Percentiles rank a stretch among this genome's conserved stretches.
phyloP scores from a whole-genome alignment of 2,329 filamentous ascomycete genomes.

The Canariomyces notabilis region DNA sequence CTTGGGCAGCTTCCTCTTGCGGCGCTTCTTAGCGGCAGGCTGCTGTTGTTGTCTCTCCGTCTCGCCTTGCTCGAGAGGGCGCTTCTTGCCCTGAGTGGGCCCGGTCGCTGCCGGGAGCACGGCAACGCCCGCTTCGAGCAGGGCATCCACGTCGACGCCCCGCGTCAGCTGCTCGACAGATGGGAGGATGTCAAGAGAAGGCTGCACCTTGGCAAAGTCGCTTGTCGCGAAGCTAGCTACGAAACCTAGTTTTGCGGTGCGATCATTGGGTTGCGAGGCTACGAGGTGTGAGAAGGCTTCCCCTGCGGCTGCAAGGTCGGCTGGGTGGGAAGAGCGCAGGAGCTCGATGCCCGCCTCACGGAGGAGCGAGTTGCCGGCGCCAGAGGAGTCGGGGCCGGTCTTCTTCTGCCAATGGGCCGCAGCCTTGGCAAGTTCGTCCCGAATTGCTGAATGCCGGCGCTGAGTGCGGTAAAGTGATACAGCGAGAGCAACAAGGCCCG shows the following conservation, averaged over 20 bases:
- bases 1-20: conserved; percentile 60
- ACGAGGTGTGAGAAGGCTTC: conserved; percentile 74
- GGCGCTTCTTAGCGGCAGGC: conserved; percentile 48
- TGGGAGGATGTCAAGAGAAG: conserved; percentile 54
- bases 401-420: conserved; percentile 74
- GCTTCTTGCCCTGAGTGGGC: conserved; percentile 40
- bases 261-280: conserved; percentile 60
- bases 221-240: conserved; percentile 71
- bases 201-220: conserved; percentile 51
- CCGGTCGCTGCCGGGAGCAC: conserved; percentile 35
- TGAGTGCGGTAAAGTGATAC: conserved; percentile 75
- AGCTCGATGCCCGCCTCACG: conserved; percentile 79
- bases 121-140: conserved; percentile 64
- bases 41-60: conserved; percentile 28
- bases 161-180: conserved; percentile 57
- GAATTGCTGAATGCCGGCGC: conserved; percentile 66
- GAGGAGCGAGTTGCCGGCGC: conserved; percentile 57
- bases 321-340: conserved; percentile 64
- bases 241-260: conserved; percentile 71
- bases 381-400: conserved; percentile 16
- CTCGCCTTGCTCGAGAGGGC: conserved; percentile 34
- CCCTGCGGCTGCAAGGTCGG: conserved; percentile 65
- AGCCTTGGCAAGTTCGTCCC: conserved; percentile 70
- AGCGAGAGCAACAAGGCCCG: conserved; percentile 74
- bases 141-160: conserved; percentile 54